Evolutionary conservation across 2,329 filamentous ascomycete species (phyloP).

Genomic region (Pezicula neosporulosa): DNA sequence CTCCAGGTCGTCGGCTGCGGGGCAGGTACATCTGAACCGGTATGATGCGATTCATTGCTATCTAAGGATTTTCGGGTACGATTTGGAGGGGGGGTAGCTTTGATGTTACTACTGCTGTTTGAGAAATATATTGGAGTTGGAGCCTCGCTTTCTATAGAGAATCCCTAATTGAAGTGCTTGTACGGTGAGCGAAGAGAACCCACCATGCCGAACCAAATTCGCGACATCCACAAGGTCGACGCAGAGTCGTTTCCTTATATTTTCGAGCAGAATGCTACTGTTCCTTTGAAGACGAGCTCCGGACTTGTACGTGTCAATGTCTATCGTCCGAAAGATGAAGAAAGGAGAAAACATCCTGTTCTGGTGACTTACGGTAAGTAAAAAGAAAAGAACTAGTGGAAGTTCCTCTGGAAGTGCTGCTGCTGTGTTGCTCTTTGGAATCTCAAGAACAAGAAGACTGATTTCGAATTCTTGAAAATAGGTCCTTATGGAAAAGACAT

Average conservation of each 20-base stretch:
- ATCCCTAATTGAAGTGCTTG: background rate
- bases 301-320: constrained; percentile 42
- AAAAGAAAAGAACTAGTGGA: no score
- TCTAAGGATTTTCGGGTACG: no score
- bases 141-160: background rate
- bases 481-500: constrained; percentile 1
- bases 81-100: no score
- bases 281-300: constrained; percentile 34
- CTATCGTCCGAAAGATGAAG: background rate
- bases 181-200: background rate
- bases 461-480: background rate
- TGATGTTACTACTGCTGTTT: background rate
- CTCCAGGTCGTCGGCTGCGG: background rate
- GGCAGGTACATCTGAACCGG: background rate
- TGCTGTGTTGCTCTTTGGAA: no score
- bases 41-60: background rate
- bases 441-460: background rate
- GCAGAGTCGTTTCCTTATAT: constrained; percentile 17
- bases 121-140: background rate
- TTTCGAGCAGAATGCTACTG: constrained; percentile 42
- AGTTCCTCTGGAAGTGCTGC: no score
- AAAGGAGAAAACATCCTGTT: background rate
- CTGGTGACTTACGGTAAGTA: background rate
- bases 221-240: constrained; percentile 1
- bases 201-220: constrained; percentile 2